Conservation (phyloP, 257 asterid species). For the Catharanthus roseus region DNA sequence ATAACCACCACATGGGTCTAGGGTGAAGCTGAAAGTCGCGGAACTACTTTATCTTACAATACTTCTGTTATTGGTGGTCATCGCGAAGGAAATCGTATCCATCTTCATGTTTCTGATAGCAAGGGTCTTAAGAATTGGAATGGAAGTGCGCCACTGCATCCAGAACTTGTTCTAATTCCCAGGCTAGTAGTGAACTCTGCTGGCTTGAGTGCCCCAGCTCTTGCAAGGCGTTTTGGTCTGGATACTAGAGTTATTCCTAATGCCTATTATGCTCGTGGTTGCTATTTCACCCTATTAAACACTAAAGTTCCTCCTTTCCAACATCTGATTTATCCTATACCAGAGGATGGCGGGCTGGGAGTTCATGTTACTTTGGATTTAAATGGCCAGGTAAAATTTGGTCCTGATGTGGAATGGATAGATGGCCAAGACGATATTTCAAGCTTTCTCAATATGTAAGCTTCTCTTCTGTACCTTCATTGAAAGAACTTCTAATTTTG, state of each 20-base stretch:
- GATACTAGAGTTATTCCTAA: conserved; percentile 31
- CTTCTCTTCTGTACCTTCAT: conserved; percentile 3
- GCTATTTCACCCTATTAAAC: conserved; percentile 67
- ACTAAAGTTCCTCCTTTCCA: conserved; percentile 46
- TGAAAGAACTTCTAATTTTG: too few relatives aligned
- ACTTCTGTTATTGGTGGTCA: conserved; percentile 68
- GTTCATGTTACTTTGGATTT: conserved; percentile 88
- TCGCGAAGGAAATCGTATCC: conserved; percentile 31
- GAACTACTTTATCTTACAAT: conserved; percentile 58
- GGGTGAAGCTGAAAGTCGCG: conserved; percentile 90
- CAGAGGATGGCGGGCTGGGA: conserved; percentile 94
- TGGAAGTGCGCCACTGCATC: conserved; percentile 30
- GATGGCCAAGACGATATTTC: conserved; percentile 60
- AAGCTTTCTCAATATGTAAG: conserved; percentile 71
- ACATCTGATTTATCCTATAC: conserved; percentile 82
- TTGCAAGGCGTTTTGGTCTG: conserved; percentile 52
- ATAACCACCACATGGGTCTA: conserved; percentile 40
- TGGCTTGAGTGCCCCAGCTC: conserved; percentile 62
- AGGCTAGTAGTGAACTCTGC: conserved; percentile 71
- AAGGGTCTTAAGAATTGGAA: conserved; percentile 37
- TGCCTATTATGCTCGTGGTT: conserved; percentile 78
- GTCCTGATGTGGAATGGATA: conserved; percentile 94
- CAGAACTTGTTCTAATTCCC: conserved; percentile 68
- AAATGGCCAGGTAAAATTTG: conserved; percentile 78
- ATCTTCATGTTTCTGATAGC: conserved; percentile 59